Evolutionary conservation across 345 rosid genomes (phyloP), one percentile per base, ranked within the genome.

Genomic region (Gossypium thurberi): DNA sequence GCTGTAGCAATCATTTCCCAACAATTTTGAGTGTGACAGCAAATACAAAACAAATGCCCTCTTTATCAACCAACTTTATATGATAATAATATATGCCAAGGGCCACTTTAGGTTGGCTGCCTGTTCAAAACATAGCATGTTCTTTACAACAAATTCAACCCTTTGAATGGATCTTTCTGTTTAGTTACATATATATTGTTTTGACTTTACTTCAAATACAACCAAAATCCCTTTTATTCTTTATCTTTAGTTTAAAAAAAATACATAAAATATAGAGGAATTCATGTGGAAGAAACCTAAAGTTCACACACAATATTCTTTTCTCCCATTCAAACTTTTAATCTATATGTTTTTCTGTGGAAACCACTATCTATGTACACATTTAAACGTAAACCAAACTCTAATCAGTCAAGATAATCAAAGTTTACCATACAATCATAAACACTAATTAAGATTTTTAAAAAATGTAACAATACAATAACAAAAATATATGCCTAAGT

Each of bases 131-230:
- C 63, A 55, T 40, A 4, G n/a, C 33, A 70, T 53, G 62, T 52
- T 52, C 73, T 14, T 55, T 33, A 28, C 60, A 52, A 25, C 59
- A 44, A 20, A 58, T 33, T 56, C 55, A 69, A 64, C 20, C 25
- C 64, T 37, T 23, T 63, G 40, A 50, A 48, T 48, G 13, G 0
- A 15, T 8, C 21, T n/a, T 33, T 21, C 37, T 25, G 28, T 40
- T 8, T 3, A 18, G 11, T 47, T 20, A 8, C 14, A 17, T 74
- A 65, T 72, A 17, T 74, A 65, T 72, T 81, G 17, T 65, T 73
- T 75, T 65, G 72, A 72, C 56, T 77, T 69, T 48, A n/a, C 78
- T 79, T 44, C 64, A 26, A 67, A 59, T 21, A 11, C 50, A 25
- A 50, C 52, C 28, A 1, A 37, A 72, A 71, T 44, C 6, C 46